A percentile compares a stretch with the other conserved stretches of the same genome.
Conservation (phyloP, 805 yeast genomes). For the Candida hungchunana region DNA sequence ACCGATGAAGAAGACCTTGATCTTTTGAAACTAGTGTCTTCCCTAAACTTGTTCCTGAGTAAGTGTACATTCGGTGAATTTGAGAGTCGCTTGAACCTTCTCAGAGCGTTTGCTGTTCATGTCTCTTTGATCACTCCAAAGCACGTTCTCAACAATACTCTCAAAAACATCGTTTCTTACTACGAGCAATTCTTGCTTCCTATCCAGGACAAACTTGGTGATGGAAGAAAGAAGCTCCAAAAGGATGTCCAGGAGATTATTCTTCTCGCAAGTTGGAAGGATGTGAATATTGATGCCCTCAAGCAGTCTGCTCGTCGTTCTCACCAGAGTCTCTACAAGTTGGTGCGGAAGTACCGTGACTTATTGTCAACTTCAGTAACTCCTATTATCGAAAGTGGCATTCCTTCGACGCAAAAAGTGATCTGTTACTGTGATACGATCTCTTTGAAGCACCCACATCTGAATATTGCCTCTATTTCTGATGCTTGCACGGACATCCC, state of each 20-base stretch:
- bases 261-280: slow-evolving; percentile 93
- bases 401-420: slow-evolving; percentile 28
- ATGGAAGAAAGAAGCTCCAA: slow-evolving; percentile 52
- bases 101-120: slow-evolving; percentile 63
- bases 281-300: slow-evolving; percentile 87
- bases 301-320: slow-evolving; percentile 91
- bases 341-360: slow-evolving; percentile 76
- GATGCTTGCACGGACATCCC: slow-evolving; percentile 27
- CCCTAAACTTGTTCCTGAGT: slow-evolving; percentile 71
- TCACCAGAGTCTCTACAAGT: slow-evolving; percentile 77
- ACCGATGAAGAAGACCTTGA: slow-evolving; percentile 35
- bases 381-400: slow-evolving; percentile 56
- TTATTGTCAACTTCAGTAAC: slow-evolving; percentile 49
- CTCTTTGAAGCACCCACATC: slow-evolving; percentile 2
- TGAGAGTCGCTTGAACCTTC: slow-evolving; percentile 48
- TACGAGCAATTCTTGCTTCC: slow-evolving; percentile 60
- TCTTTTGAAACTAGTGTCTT: slow-evolving; percentile 40
- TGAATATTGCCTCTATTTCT: slow-evolving; percentile 12
- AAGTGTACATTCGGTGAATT: slow-evolving; percentile 78
- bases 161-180: slow-evolving; percentile 56
- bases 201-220: slow-evolving; percentile 42
- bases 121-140: slow-evolving; percentile 31
- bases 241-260: slow-evolving; percentile 84
- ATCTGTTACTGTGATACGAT: slow-evolving; percentile 4
- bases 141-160: slow-evolving; percentile 32